Conservation (phyloP, 352 stramenopile genomes). For the Phytophthora ohioensis region DNA sequence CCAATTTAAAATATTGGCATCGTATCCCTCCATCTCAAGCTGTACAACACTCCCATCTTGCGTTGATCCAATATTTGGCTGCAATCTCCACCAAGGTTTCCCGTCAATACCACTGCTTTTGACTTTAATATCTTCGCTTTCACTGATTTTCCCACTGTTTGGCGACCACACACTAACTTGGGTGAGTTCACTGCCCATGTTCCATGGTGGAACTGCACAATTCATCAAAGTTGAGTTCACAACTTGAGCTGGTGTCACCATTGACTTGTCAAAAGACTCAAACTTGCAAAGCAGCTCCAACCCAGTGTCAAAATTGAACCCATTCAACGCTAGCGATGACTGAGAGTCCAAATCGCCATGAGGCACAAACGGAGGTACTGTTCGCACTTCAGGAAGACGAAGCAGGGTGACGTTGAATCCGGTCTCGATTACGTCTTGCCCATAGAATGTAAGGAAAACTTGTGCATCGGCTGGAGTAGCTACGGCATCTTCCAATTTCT, state of each 20-base stretch:
- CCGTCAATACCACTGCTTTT: slow-evolving; percentile 1
- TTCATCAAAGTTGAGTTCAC: slow-evolving; percentile 48
- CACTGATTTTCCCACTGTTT: slow-evolving; percentile 26
- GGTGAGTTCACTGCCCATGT: slow-evolving; percentile 17
- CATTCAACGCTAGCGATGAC: slow-evolving; percentile 33
- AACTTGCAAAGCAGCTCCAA: slow-evolving; percentile 53
- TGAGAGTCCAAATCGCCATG: neutral
- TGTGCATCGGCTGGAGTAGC: slow-evolving; percentile 19
- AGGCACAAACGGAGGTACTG: slow-evolving; percentile 5
- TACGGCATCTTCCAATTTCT: neutral
- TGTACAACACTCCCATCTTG: slow-evolving; percentile 18
- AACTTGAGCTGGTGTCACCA: slow-evolving; percentile 35
- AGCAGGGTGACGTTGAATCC: slow-evolving; percentile 55
- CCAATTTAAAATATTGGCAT: slow-evolving; percentile 23
- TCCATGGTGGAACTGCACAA: slow-evolving; percentile 42
- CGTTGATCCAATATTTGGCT: slow-evolving; percentile 29
- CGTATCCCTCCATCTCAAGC: slow-evolving; percentile 15
- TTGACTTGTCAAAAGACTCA: slow-evolving; percentile 25
- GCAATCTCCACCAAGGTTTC: slow-evolving; percentile 35
- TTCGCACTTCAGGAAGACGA: slow-evolving; percentile 37
- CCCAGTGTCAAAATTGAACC: slow-evolving; percentile 52
- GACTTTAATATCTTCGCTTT: slow-evolving; percentile 10
- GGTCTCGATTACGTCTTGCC: slow-evolving; percentile 28
- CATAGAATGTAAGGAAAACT: slow-evolving; percentile 36
- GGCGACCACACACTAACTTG: slow-evolving; percentile 46